A percentile compares a stretch with the other conserved stretches of the same genome.
phyloP scores from a whole-genome alignment of 352 stramenopile species.

The Aphanomyces stellatus region DNA sequence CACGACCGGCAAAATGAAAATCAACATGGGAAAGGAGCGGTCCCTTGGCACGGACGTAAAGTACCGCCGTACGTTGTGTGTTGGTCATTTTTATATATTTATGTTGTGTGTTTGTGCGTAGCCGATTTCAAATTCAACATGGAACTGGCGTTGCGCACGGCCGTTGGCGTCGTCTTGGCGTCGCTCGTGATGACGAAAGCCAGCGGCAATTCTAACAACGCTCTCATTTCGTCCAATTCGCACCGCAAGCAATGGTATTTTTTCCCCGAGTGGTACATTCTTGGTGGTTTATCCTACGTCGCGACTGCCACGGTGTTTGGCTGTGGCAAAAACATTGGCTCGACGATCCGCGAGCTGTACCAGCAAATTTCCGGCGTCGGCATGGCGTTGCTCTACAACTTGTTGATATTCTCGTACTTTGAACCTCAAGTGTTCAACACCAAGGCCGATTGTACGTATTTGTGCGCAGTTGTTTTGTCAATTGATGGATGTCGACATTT shows the following conservation, averaged over 20 bases:
- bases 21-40: constrained; percentile 15
- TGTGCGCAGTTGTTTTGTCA: background rate
- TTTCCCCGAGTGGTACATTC: constrained; percentile 59
- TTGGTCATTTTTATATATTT: background rate
- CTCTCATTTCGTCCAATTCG: constrained; percentile 20
- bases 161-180: constrained; percentile 53
- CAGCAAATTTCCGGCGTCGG: constrained; percentile 72
- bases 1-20: constrained; percentile 3
- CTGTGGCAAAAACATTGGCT: constrained; percentile 59
- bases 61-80: constrained; percentile 4
- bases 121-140: constrained; percentile 17
- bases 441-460: constrained; percentile 7
- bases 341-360: constrained; percentile 54
- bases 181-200: constrained; percentile 65
- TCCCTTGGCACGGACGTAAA: background rate
- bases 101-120: background rate
- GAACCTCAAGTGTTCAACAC: constrained; percentile 35
- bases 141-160: constrained; percentile 45
- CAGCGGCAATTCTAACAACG: no score
- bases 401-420: constrained; percentile 47
- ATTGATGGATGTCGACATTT: constrained; percentile 20
- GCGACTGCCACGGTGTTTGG: constrained; percentile 69
- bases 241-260: constrained; percentile 62
- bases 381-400: constrained; percentile 72
- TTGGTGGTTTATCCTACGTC: constrained; percentile 69